Conservation (phyloP, 2,329 filamentous ascomycete species). For the Colletotrichum destructivum region DNA sequence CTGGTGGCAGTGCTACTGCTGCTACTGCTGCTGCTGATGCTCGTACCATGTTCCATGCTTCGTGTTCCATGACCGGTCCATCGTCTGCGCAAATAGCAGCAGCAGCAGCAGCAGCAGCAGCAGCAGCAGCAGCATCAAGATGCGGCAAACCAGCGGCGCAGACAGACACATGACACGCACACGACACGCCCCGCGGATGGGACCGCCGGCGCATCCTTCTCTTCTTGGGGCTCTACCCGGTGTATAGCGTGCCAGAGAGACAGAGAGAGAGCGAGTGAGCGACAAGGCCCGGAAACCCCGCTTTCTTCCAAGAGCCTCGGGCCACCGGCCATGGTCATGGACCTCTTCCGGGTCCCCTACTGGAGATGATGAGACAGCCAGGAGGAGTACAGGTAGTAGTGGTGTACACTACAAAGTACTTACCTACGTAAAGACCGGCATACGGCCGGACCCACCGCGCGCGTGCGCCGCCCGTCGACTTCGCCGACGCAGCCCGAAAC, state of each 20-base stretch:
- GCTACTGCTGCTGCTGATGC: background rate
- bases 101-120: background rate
- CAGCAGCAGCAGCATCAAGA: background rate
- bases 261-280: too few relatives aligned
- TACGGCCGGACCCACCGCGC: constrained; percentile 39
- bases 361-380: too few relatives aligned
- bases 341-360: too few relatives aligned
- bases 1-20: too few relatives aligned
- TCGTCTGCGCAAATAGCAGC: constrained; percentile 9
- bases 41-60: background rate
- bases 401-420: too few relatives aligned
- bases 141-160: constrained; percentile 3
- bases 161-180: background rate
- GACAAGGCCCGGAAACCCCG: constrained; percentile 3
- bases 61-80: background rate
- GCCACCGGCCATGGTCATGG: constrained; percentile 19
- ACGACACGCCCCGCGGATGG: background rate
- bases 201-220: constrained; percentile 3
- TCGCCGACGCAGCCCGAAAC: constrained; percentile 41
- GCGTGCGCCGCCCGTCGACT: constrained; percentile 27
- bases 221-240: constrained; percentile 6
- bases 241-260: background rate
- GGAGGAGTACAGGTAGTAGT: too few relatives aligned
- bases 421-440: constrained; percentile 30
- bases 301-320: constrained; percentile 26